A percentile compares a stretch with the other conserved stretches of the same genome.
Conservation (phyloP, 2,329 filamentous ascomycete genomes). For the Chaetothyriales sp. region DNA sequence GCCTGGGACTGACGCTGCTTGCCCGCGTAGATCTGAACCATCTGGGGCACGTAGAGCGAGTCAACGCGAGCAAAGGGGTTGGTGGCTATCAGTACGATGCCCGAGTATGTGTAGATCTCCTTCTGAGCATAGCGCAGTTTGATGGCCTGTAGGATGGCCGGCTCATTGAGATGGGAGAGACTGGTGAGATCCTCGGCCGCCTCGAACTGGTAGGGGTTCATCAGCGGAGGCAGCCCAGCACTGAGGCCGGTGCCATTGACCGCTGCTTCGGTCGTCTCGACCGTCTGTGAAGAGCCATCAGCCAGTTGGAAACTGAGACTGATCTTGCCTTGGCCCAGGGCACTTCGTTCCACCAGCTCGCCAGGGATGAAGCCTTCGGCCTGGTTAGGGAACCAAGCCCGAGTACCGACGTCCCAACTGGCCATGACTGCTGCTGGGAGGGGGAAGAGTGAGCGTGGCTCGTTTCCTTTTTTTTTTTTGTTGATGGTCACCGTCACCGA, state of each 20-base stretch:
- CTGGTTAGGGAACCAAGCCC: slow-evolving; percentile 94
- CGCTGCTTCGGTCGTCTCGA: slow-evolving; percentile 62
- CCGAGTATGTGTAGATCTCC: slow-evolving; percentile 98
- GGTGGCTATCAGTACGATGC: slow-evolving; percentile 94
- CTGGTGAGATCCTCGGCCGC: slow-evolving; percentile 97
- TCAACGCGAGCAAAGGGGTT: slow-evolving; percentile 97
- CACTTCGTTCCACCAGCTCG: slow-evolving; percentile 72
- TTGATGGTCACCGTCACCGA: slow-evolving; percentile 2
- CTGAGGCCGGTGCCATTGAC: slow-evolving; percentile 59
- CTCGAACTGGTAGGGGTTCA: slow-evolving; percentile 97
- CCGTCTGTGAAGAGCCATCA: slow-evolving; percentile 66
- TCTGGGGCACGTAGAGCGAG: slow-evolving; percentile 93
- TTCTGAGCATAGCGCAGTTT: slow-evolving; percentile 93
- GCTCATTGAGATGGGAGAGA: slow-evolving; percentile 93
- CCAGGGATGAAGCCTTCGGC: slow-evolving; percentile 96
- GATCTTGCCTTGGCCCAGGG: slow-evolving; percentile 72
- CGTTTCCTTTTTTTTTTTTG: too few relatives aligned
- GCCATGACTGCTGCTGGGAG: slow-evolving; percentile 52
- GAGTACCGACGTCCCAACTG: slow-evolving; percentile 64
- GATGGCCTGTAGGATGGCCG: slow-evolving; percentile 94
- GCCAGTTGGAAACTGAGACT: slow-evolving; percentile 60
- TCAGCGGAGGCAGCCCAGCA: slow-evolving; percentile 70
- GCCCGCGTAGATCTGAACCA: slow-evolving; percentile 99
- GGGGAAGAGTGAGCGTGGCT: background rate
- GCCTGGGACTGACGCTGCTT: slow-evolving; percentile 94